phyloP scores from a whole-genome alignment of 345 rosid species.

The Linum tenue region DNA sequence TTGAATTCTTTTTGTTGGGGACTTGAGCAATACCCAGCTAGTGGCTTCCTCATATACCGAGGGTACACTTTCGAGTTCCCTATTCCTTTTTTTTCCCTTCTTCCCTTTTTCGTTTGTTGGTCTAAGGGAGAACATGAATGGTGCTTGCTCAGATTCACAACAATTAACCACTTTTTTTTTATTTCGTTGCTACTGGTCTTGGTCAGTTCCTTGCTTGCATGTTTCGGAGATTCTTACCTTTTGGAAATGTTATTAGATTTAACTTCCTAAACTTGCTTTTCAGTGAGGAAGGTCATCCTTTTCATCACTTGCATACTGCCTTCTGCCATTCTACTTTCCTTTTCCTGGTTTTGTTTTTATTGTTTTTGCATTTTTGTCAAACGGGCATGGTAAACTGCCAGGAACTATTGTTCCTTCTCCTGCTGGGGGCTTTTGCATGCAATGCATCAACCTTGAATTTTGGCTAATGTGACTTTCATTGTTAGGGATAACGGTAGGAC shows the following conservation, averaged over 20 bases:
- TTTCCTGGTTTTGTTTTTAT: neutral
- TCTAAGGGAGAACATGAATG: too few species aligned
- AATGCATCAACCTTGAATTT: conserved; percentile 8
- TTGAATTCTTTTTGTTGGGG: neutral
- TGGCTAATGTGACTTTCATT: neutral
- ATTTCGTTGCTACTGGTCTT: neutral
- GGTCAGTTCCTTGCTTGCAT: too few species aligned
- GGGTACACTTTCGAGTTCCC: neutral
- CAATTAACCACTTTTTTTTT: neutral
- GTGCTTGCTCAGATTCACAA: neutral
- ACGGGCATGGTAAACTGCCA: too few species aligned
- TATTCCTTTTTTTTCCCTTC: neutral
- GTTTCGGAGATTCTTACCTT: too few species aligned
- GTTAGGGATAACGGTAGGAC: conserved; percentile 19
- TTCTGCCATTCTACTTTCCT: neutral
- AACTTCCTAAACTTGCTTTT: too few species aligned
- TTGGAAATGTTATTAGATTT: too few species aligned
- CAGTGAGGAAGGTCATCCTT: neutral
- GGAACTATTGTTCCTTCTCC: too few species aligned
- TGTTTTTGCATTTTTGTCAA: neutral
- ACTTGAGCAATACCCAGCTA: too few species aligned
- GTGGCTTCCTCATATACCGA: neutral
- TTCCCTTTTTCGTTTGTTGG: neutral
- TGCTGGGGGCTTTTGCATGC: conserved; percentile 14
- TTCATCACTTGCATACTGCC: neutral